Percentiles rank a stretch among this genome's conserved stretches.
phyloP scores from a whole-genome alignment of 176 grass and related monocot genomes.

The barley (Hordeum vulgare) region MorexV3_pseudomolecules_assembly NC_058520.1:585908930-585909429 shows the following conservation, averaged over 20 bases:
- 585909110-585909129: neutral
- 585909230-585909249: too few relatives aligned
- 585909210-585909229: too few relatives aligned
- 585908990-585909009: neutral
- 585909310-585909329: slow-evolving; percentile 28
- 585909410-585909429: neutral
- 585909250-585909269: too few relatives aligned
- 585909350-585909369: neutral
- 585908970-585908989: neutral
- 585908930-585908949: neutral
- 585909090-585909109: slow-evolving; percentile 4
- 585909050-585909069: neutral
- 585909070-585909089: neutral
- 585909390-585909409: slow-evolving; percentile 16
- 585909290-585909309: slow-evolving; percentile 4
- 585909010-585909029: neutral
- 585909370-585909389: slow-evolving; percentile 12
- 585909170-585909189: neutral
- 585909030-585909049: neutral
- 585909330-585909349: slow-evolving; percentile 10
- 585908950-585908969: neutral
- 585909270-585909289: neutral
- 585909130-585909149: neutral
- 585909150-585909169: neutral
- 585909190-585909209: too few relatives aligned